Percentiles rank a stretch among this genome's conserved stretches.
phyloP scores from a whole-genome alignment of 2,329 filamentous ascomycete genomes.

The Pezicula neosporulosa region DNA sequence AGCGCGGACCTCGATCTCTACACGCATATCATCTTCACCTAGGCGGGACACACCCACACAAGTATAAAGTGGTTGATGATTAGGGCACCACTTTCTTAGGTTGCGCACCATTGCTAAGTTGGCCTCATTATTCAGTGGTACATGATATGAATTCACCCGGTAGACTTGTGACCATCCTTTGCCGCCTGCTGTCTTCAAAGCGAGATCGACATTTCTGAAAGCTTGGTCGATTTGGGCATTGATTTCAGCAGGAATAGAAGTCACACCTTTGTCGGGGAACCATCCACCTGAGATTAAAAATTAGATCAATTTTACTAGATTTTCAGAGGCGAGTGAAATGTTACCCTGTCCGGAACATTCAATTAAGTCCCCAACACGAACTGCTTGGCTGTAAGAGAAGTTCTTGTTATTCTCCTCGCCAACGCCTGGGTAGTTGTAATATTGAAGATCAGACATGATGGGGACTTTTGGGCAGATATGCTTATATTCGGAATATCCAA shows the following conservation, averaged over 20 bases:
- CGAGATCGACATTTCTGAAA: constrained; percentile 53
- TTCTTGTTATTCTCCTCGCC: neutral
- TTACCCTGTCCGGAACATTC: constrained; percentile 44
- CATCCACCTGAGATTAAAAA: constrained; percentile 28
- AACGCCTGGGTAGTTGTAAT: neutral
- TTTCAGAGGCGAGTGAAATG: neutral
- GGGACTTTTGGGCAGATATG: no score
- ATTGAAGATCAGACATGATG: neutral
- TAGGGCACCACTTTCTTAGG: constrained; percentile 46
- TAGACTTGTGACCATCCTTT: constrained; percentile 54
- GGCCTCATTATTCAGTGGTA: constrained; percentile 37
- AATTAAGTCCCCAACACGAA: constrained; percentile 44
- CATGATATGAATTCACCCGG: constrained; percentile 42
- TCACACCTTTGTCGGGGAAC: constrained; percentile 22
- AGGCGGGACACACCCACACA: constrained; percentile 46
- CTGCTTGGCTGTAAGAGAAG: constrained; percentile 40
- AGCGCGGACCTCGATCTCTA: constrained; percentile 57
- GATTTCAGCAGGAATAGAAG: constrained; percentile 32
- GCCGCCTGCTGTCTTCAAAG: constrained; percentile 48
- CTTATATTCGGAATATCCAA: no score
- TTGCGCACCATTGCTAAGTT: constrained; percentile 41
- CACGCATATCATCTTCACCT: constrained; percentile 46
- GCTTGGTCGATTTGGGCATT: constrained; percentile 46
- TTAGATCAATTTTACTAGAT: neutral
- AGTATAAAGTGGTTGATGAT: constrained; percentile 52